Conservation (phyloP, 805 yeast genomes). For the Scheffersomyces ergatensis region DNA sequence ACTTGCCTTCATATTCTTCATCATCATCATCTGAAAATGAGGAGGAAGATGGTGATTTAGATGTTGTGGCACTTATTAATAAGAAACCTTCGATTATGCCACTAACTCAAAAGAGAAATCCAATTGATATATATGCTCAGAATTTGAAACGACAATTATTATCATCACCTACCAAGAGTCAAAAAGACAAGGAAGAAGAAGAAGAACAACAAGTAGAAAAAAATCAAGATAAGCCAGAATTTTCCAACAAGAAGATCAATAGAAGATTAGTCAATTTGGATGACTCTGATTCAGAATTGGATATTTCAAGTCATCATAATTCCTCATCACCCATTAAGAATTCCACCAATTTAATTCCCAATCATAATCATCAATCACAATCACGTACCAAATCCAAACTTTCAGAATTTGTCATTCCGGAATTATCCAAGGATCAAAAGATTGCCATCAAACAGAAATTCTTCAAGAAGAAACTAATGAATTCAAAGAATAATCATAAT, state of each 20-base stretch:
- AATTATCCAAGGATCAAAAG: conserved; percentile 29
- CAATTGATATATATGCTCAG: conserved; percentile 35
- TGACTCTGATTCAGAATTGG: conserved; percentile 26
- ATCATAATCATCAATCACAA: not conserved
- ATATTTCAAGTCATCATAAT: conserved; percentile 2
- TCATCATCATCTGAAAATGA: not conserved
- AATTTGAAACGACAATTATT: conserved; percentile 22
- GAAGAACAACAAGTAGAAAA: not conserved
- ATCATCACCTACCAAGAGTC: conserved; percentile 21
- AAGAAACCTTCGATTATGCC: conserved; percentile 1
- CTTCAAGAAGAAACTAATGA: conserved; percentile 17
- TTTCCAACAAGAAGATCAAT: too few relatives aligned
- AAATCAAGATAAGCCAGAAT: too few relatives aligned
- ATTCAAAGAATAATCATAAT: not conserved
- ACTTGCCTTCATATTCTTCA: not conserved
- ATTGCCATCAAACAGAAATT: conserved; percentile 31
- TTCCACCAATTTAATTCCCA: conserved; percentile 6
- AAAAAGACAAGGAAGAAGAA: conserved; percentile 5
- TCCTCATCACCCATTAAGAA: conserved; percentile 9
- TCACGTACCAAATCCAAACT: not conserved
- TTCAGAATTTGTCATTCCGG: conserved; percentile 22
- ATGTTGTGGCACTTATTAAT: conserved; percentile 8
- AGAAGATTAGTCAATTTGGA: conserved; percentile 19
- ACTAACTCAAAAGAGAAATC: conserved; percentile 16
- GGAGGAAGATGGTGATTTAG: conserved; percentile 9